Percentiles rank a stretch among this genome's conserved stretches.
phyloP scores from a whole-genome alignment of 2,329 filamentous ascomycete genomes.

The Sordariomycetes sp. region DNA sequence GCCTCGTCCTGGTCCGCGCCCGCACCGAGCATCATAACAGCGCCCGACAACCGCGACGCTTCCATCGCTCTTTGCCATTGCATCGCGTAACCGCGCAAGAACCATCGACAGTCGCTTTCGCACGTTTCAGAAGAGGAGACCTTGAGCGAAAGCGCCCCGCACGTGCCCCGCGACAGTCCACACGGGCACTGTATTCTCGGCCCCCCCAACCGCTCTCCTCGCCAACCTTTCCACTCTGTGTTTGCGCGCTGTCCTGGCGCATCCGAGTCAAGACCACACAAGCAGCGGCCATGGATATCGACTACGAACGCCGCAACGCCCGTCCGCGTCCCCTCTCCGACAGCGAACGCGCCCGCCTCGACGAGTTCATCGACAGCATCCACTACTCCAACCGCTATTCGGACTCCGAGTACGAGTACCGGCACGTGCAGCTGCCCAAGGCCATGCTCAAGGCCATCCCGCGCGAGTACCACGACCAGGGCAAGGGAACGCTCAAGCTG shows the following conservation, averaged over 20 bases:
- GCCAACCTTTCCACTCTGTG: background rate
- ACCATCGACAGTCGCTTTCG: too few relatives aligned
- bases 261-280: background rate
- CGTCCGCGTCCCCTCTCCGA: slow-evolving; percentile 73
- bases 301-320: slow-evolving; percentile 79
- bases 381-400: slow-evolving; percentile 94
- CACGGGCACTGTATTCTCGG: too few relatives aligned
- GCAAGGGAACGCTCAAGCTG: slow-evolving; percentile 87
- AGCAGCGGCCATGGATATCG: slow-evolving; percentile 46
- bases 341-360: slow-evolving; percentile 70
- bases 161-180: too few relatives aligned
- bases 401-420: slow-evolving; percentile 89
- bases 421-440: slow-evolving; percentile 95
- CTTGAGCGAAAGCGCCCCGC: too few relatives aligned
- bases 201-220: too few relatives aligned
- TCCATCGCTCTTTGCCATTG: too few relatives aligned
- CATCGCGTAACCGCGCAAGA: too few relatives aligned
- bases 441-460: slow-evolving; percentile 97
- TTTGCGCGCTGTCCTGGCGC: background rate
- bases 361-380: slow-evolving; percentile 88
- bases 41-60: too few relatives aligned
- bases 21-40: too few relatives aligned
- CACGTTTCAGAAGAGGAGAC: too few relatives aligned
- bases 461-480: slow-evolving; percentile 78
- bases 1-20: too few relatives aligned